Conservation (phyloP, 305 asterid genomes). For the Solanum chacoense region DNA sequence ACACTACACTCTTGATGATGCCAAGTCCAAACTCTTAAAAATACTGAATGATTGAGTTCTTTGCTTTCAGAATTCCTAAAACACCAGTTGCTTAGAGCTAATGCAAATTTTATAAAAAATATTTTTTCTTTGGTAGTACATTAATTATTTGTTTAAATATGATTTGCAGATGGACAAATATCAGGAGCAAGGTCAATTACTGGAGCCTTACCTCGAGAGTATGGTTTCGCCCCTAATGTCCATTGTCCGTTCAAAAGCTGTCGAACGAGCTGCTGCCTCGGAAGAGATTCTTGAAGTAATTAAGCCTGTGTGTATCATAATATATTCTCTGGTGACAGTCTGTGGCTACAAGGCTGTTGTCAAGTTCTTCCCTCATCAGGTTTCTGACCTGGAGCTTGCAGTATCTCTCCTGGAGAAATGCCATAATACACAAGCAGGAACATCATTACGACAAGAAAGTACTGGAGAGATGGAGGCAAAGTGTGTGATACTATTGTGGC, state of each 20-base stretch:
- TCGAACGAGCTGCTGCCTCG: constrained; percentile 49
- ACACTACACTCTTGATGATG: no score
- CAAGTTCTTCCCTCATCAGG: constrained; percentile 95
- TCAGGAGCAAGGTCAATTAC: constrained; percentile 90
- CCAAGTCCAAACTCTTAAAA: no score
- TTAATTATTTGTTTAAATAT: no score
- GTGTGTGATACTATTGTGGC: constrained; percentile 84
- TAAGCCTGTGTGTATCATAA: constrained; percentile 65
- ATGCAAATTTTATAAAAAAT: no score
- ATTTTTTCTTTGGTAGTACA: no score
- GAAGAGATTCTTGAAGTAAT: constrained; percentile 56
- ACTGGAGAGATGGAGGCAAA: constrained; percentile 98
- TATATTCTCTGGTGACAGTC: constrained; percentile 80
- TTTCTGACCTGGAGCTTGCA: constrained; percentile 93
- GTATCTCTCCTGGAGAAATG: constrained; percentile 82
- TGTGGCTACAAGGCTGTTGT: constrained; percentile 90
- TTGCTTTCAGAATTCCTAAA: no score
- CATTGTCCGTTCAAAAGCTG: constrained; percentile 56
- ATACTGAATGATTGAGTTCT: no score
- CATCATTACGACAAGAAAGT: constrained; percentile 88
- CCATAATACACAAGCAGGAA: constrained; percentile 42
- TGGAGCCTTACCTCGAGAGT: constrained; percentile 90
- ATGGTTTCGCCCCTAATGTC: constrained; percentile 81
- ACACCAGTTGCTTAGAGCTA: no score
- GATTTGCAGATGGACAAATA: constrained; percentile 53